A percentile compares a stretch with the other conserved stretches of the same genome.
Conservation (phyloP, 371 early-diverging fungal species). For the Conidiobolus incongruus region DNA sequence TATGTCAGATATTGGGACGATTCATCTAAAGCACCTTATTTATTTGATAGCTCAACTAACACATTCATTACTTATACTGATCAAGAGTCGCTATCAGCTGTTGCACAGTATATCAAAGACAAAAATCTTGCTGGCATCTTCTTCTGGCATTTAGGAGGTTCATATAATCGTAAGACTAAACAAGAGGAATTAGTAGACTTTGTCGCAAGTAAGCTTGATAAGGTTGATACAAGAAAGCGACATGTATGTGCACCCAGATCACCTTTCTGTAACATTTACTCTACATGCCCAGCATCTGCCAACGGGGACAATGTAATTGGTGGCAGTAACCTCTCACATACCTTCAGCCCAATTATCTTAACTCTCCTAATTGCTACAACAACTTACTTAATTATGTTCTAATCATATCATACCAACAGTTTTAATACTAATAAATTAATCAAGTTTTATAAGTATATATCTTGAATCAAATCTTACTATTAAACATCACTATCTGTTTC, state of each 20-base stretch:
- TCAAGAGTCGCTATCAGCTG: not conserved
- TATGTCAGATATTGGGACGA: slow-evolving; percentile 1
- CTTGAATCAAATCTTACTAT: too few species aligned
- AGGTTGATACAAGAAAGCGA: not conserved
- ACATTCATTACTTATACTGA: not conserved
- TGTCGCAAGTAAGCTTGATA: not conserved
- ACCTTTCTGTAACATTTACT: not conserved
- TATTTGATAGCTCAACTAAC: not conserved
- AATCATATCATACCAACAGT: too few species aligned
- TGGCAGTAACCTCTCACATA: too few species aligned
- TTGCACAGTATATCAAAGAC: not conserved
- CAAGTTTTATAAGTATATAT: too few species aligned
- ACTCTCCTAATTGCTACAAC: too few species aligned
- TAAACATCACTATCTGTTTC: too few species aligned
- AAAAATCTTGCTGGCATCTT: slow-evolving; percentile 1
- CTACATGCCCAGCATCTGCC: too few species aligned
- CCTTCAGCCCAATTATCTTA: too few species aligned
- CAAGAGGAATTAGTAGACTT: not conserved
- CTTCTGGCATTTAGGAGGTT: slow-evolving; percentile 1
- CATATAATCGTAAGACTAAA: not conserved
- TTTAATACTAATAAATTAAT: too few species aligned
- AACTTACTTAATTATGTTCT: too few species aligned
- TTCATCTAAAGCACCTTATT: not conserved
- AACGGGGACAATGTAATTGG: too few species aligned
- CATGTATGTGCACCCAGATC: not conserved